Percentiles rank a stretch among this genome's conserved stretches.
These are phyloP conservation scores for Starmerella khaoyaiensis DNA, from an alignment of 805 yeast species.

Conservation along the genomic window DNA sequence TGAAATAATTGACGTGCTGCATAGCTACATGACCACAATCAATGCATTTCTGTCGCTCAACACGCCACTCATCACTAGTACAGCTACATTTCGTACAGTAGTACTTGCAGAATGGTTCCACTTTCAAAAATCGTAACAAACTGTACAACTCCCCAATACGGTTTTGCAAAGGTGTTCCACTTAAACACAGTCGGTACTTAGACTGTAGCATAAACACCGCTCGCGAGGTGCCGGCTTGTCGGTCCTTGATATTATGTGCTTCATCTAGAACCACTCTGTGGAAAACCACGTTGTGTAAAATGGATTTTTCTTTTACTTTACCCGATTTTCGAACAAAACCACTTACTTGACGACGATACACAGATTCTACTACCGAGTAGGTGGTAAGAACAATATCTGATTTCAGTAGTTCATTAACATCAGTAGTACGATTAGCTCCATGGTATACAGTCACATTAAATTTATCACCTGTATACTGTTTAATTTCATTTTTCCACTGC, in stretches of 20 bases:
- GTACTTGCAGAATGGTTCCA: slow-evolving; percentile 78
- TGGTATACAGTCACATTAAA: slow-evolving; percentile 65
- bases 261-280: slow-evolving; percentile 86
- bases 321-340: slow-evolving; percentile 72
- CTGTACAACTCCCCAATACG: slow-evolving; percentile 95
- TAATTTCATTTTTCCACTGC: slow-evolving; percentile 95
- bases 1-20: slow-evolving; percentile 91
- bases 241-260: slow-evolving; percentile 93
- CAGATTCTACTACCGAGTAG: slow-evolving; percentile 82
- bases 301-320: slow-evolving; percentile 58
- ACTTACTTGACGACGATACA: slow-evolving; percentile 62
- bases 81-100: slow-evolving; percentile 92
- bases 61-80: slow-evolving; percentile 68
- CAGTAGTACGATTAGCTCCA: slow-evolving; percentile 64
- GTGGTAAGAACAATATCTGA: slow-evolving; percentile 83
- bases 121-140: slow-evolving; percentile 65
- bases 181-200: slow-evolving; percentile 73
- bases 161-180: slow-evolving; percentile 95
- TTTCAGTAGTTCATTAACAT: slow-evolving; percentile 40
- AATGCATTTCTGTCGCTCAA: slow-evolving; percentile 76
- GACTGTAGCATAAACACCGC: slow-evolving; percentile 71
- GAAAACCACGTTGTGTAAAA: slow-evolving; percentile 60
- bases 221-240: slow-evolving; percentile 84
- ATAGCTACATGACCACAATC: slow-evolving; percentile 82
- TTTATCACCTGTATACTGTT: slow-evolving; percentile 60